phyloP scores from a whole-genome alignment of 257 asterid species.

The Rauvolfia tetraphylla region DNA sequence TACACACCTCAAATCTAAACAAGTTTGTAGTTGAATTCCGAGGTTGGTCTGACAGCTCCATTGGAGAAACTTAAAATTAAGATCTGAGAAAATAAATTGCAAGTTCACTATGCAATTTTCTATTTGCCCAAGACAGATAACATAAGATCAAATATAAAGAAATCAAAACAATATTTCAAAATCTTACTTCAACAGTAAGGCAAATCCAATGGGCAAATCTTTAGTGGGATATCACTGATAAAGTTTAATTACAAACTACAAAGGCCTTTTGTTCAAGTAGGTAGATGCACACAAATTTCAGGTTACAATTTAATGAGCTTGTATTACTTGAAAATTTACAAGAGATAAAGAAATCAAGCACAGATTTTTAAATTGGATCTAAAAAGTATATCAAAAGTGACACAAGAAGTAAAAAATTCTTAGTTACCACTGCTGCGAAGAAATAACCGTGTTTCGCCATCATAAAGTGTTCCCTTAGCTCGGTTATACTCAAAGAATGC shows the following conservation, averaged over 20 bases:
- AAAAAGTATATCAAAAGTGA: neutral
- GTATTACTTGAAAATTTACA: neutral
- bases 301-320: neutral
- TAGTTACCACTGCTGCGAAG: conserved; percentile 69
- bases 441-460: conserved; percentile 93
- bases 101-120: neutral
- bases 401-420: neutral
- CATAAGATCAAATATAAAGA: neutral
- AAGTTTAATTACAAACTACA: neutral
- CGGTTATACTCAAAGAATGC: conserved; percentile 85
- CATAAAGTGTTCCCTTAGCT: conserved; percentile 97
- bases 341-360: neutral
- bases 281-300: conserved; percentile 2
- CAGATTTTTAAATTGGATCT: neutral
- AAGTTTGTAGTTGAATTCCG: neutral
- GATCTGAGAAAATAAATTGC: neutral
- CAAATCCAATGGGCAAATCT: neutral
- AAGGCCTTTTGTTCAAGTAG: neutral
- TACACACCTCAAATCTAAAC: neutral
- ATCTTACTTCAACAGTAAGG: neutral
- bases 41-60: neutral
- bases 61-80: neutral
- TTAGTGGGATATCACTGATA: neutral
- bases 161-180: neutral
- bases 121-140: neutral